Percentiles rank a stretch among this genome's conserved stretches.
phyloP scores from a whole-genome alignment of 768 basidiomycete genomes.

The Hypsizygus marmoreus region DNA sequence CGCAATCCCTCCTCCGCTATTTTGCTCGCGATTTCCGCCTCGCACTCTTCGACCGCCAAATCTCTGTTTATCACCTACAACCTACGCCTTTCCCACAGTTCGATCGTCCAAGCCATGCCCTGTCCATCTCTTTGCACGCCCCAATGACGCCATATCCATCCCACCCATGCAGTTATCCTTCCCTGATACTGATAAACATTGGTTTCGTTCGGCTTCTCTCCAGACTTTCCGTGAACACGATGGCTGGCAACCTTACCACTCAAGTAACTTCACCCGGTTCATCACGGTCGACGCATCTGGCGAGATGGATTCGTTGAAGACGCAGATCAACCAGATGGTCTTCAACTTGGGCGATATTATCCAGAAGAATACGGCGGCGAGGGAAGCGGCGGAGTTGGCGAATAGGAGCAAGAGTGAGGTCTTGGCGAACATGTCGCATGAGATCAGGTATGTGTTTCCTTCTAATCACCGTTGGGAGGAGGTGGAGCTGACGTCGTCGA shows the following conservation, averaged over 20 bases:
- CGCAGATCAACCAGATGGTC: constrained; percentile 99
- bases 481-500: constrained; percentile 6
- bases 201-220: too few species aligned
- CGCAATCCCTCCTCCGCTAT: too few species aligned
- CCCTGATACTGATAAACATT: too few species aligned
- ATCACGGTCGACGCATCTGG: constrained; percentile 98
- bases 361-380: constrained; percentile 97
- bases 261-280: constrained; percentile 99
- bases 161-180: too few species aligned
- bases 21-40: too few species aligned
- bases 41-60: too few species aligned
- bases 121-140: too few species aligned
- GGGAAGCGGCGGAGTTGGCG: constrained; percentile 97
- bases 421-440: constrained; percentile 98
- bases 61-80: too few species aligned
- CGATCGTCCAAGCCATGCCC: too few species aligned
- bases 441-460: constrained; percentile 85
- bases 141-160: too few species aligned
- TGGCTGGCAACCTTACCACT: constrained; percentile 96
- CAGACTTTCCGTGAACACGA: constrained; percentile 94
- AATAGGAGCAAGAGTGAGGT: constrained; percentile 97
- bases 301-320: constrained; percentile 99
- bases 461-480: not conserved
- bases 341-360: constrained; percentile 95
- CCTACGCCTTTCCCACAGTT: too few species aligned